These are phyloP conservation scores for Erodium maritimum DNA, from an alignment of 345 rosid species.

Conservation along the genomic window DNA sequence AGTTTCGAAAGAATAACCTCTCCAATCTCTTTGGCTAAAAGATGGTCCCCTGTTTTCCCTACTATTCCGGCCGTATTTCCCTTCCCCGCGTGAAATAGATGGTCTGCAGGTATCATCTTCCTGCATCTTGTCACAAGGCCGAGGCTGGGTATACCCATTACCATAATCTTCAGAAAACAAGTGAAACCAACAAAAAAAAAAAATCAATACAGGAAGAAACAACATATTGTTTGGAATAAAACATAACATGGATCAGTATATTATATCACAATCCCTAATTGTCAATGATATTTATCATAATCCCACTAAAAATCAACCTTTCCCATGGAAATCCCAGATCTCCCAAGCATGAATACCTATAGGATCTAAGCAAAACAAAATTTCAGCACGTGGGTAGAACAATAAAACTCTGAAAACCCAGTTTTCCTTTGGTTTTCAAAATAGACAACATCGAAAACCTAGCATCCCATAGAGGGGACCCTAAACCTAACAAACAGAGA, in stretches of 20 bases:
- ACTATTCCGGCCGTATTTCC: conserved; percentile 48
- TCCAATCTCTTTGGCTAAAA: conserved; percentile 65
- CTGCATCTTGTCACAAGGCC: conserved; percentile 42
- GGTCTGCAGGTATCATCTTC: conserved; percentile 49
- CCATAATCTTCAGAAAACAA: conserved; percentile 52
- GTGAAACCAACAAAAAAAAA: conserved; percentile 43
- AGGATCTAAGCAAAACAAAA: not conserved
- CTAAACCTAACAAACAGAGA: not conserved
- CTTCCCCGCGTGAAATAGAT: conserved; percentile 47
- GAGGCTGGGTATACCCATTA: conserved; percentile 43
- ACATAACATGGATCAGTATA: not conserved
- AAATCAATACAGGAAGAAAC: conserved; percentile 16
- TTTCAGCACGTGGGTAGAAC: too few relatives aligned
- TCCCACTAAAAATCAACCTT: not conserved
- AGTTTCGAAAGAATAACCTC: conserved; percentile 50
- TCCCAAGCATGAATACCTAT: too few relatives aligned
- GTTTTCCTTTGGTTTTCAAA: not conserved
- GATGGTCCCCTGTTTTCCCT: conserved; percentile 60
- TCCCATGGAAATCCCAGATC: too few relatives aligned
- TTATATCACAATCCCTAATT: not conserved
- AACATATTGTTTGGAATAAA: conserved; percentile 6
- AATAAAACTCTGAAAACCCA: not conserved
- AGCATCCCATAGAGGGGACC: not conserved
- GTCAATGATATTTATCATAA: not conserved
- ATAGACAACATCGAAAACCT: not conserved